Evolutionary conservation across 257 asterid species (phyloP), one percentile per base, ranked within the genome.

Genomic region (Cordia subcordata): DNA sequence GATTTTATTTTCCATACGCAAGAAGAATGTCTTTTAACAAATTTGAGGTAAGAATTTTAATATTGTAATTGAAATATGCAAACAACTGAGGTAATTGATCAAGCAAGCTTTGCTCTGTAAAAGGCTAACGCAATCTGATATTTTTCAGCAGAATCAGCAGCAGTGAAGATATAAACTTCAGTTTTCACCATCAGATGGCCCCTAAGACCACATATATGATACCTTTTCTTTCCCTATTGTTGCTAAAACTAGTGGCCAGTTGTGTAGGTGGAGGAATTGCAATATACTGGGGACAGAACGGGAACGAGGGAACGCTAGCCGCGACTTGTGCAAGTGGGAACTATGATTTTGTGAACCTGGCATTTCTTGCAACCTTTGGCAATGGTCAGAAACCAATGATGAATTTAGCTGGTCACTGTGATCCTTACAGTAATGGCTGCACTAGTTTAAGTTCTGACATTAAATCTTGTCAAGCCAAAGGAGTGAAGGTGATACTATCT

Each of bases 291-390:
- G 70, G 70, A 3, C 70, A 55, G 35, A 56, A 65, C 19, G 57
- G 47, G 10, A 49, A 35, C 12, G 70, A 65, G 57, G 70, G 70
- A 18, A 65, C 70, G 3, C 16, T 65, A 33, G 63, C 63, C 8
- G 52, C 60, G 44, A 54, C 66, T 0, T 70, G 82, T 57, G 77
- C 67, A 54, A 66, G 77, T 0, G 66, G 68, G 11, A 67, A 73
- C 67, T 77, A 73, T 51, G 37, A 47, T 35, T 64, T 68, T 42
- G 72, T 77, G 5, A 77, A 66, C 79, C 18, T 77, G 19, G 79
- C 79, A 0, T 77, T 77, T 47, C 82, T 77, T 11, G 65, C 82
- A 0, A 69, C 75, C 0, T 77, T 77, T n/a, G 78, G 81, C 59
- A 76, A 72, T 45, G 75, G 73, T 37, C 75, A 76, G 14, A 62